phyloP scores from a whole-genome alignment of 164 flowering plant species.

The Taxillus chinensis region DNA sequence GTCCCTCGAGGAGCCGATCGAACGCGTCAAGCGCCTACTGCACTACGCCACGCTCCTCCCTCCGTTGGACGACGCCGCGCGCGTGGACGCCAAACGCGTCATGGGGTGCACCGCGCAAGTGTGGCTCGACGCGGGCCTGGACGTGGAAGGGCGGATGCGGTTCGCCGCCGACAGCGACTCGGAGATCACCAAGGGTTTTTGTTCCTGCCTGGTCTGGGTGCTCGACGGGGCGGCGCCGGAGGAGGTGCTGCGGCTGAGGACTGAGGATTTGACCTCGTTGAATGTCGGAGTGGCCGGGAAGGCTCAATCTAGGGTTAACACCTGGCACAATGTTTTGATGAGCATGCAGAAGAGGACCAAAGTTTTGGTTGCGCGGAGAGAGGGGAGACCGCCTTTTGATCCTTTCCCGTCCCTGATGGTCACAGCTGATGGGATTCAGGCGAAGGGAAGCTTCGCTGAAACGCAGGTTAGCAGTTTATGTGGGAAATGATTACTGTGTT shows the following conservation, averaged over 20 bases:
- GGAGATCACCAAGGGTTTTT: slow-evolving; percentile 72
- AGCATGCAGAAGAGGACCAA: slow-evolving; percentile 82
- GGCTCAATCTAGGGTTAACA: slow-evolving; percentile 53
- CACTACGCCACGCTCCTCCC: slow-evolving; percentile 50
- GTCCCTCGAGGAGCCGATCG: slow-evolving; percentile 50
- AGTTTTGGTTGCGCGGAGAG: slow-evolving; percentile 44
- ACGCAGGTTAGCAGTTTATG: slow-evolving; percentile 60
- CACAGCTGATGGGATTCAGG: slow-evolving; percentile 38
- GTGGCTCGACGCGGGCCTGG: slow-evolving; percentile 58
- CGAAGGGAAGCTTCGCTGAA: slow-evolving; percentile 87
- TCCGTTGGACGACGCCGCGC: slow-evolving; percentile 27
- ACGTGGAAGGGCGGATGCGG: slow-evolving; percentile 41
- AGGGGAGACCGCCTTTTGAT: slow-evolving; percentile 48
- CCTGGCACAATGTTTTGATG: slow-evolving; percentile 87
- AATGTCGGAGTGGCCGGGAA: slow-evolving; percentile 48
- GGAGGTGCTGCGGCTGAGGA: slow-evolving; percentile 57
- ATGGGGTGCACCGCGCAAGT: slow-evolving; percentile 92
- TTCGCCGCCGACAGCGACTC: slow-evolving; percentile 81
- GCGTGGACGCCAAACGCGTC: slow-evolving; percentile 47
- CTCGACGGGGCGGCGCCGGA: slow-evolving; percentile 64
- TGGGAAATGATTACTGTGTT: not conserved
- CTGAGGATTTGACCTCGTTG: slow-evolving; percentile 59
- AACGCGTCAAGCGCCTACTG: slow-evolving; percentile 63
- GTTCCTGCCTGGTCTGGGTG: slow-evolving; percentile 53
- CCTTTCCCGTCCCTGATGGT: slow-evolving; percentile 76